phyloP scores from a whole-genome alignment of 1,284 basidiomycete species.

The Exobasidium cylindrosporum region DNA sequence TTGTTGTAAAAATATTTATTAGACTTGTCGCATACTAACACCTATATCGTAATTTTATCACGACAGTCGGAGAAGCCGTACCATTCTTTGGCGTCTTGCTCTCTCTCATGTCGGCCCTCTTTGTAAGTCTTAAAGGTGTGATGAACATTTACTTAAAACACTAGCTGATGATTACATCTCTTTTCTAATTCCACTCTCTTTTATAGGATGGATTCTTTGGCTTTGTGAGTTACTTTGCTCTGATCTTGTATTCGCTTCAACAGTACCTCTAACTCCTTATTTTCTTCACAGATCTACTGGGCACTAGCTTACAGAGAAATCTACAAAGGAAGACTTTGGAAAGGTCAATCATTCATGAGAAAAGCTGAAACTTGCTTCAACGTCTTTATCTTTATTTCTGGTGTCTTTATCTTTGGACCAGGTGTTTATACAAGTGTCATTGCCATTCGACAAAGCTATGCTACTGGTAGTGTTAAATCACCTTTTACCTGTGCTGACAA shows the following conservation, averaged over 20 bases:
- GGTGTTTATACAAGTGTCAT: constrained; percentile 57
- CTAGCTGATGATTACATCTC: no score
- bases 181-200: no score
- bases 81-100: constrained; percentile 60
- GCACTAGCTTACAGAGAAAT: constrained; percentile 58
- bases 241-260: no score
- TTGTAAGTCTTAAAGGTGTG: no score
- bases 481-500: constrained; percentile 29
- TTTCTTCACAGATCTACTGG: constrained; percentile 14
- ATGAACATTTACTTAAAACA: no score
- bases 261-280: no score
- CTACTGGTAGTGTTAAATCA: constrained; percentile 22
- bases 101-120: constrained; percentile 55
- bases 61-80: constrained; percentile 61
- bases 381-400: constrained; percentile 56
- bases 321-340: constrained; percentile 53
- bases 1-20: no score
- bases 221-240: constrained; percentile 60
- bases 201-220: constrained; percentile 55
- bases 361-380: constrained; percentile 51
- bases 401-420: constrained; percentile 59
- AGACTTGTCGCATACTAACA: no score
- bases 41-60: no score
- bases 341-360: constrained; percentile 25
- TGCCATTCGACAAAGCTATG: constrained; percentile 58